These are phyloP conservation scores for Misopates orontium DNA, from an alignment of 257 asterid genomes.

Conservation along the genomic window DNA sequence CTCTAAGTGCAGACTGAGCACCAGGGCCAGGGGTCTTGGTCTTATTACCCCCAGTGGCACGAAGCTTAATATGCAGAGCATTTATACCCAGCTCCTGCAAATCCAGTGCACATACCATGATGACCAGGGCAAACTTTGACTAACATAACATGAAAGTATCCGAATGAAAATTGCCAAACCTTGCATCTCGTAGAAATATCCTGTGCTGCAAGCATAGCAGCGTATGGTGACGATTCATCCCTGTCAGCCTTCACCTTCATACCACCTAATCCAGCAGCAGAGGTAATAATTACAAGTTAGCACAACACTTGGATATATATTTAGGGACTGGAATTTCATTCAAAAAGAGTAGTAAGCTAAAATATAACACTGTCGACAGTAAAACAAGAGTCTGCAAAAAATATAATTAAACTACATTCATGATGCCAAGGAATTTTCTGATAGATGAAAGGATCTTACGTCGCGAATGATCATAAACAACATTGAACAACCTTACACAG, in stretches of 20 bases:
- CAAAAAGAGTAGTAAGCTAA: too few relatives aligned
- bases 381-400: too few relatives aligned
- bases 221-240: conserved; percentile 93
- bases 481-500: too few relatives aligned
- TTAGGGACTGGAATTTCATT: too few relatives aligned
- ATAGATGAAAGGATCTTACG: too few relatives aligned
- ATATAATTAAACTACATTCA: too few relatives aligned
- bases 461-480: too few relatives aligned
- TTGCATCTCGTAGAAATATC: conserved; percentile 89
- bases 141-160: background rate
- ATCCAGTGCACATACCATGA: background rate
- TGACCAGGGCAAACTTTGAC: background rate
- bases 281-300: background rate
- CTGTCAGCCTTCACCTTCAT: conserved; percentile 97
- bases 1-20: conserved; percentile 92
- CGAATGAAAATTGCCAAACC: conserved; percentile 33
- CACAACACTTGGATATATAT: too few relatives aligned
- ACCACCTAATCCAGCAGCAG: conserved; percentile 49
- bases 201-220: conserved; percentile 98
- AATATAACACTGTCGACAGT: too few relatives aligned
- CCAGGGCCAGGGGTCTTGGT: conserved; percentile 99
- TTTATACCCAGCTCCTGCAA: conserved; percentile 79
- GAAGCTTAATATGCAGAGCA: conserved; percentile 88
- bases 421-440: too few relatives aligned
- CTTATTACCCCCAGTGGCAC: conserved; percentile 96